Conservation (phyloP, 441 rosid genomes). For the Adansonia rubrostipa region DNA sequence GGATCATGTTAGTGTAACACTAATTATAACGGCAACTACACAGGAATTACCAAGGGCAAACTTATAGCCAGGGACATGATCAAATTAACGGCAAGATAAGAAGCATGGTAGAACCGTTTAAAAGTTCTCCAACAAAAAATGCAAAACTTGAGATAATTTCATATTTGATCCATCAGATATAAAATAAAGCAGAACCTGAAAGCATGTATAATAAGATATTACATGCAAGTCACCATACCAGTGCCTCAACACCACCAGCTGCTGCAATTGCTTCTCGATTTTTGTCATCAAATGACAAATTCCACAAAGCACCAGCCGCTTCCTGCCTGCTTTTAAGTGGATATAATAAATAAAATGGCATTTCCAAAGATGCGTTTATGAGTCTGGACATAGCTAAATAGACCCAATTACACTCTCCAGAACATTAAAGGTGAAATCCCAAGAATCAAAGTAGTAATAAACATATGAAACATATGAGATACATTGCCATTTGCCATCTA, state of each 20-base stretch:
- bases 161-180: constrained; percentile 6
- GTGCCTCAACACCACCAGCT: constrained; percentile 94
- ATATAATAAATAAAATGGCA: constrained; percentile 15
- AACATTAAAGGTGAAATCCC: not conserved
- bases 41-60: not conserved
- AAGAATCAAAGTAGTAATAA: not conserved
- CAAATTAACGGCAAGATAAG: not conserved
- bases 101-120: constrained; percentile 2
- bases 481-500: not conserved
- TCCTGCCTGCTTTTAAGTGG: constrained; percentile 71
- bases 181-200: not conserved
- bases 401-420: not conserved
- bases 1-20: not conserved
- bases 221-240: constrained; percentile 54
- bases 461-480: not conserved
- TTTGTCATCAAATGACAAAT: constrained; percentile 90
- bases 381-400: not conserved
- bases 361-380: constrained; percentile 14
- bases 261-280: constrained; percentile 94
- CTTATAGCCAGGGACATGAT: not conserved
- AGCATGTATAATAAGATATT: not conserved
- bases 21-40: not conserved
- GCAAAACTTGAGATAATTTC: not conserved
- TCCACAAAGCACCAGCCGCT: constrained; percentile 99
- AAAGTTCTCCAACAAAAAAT: not conserved